Evolutionary conservation across 129 eudicot species (phyloP), one percentile per base, ranked within the genome.

Genomic region (Kitagawia praeruptora): DNA sequence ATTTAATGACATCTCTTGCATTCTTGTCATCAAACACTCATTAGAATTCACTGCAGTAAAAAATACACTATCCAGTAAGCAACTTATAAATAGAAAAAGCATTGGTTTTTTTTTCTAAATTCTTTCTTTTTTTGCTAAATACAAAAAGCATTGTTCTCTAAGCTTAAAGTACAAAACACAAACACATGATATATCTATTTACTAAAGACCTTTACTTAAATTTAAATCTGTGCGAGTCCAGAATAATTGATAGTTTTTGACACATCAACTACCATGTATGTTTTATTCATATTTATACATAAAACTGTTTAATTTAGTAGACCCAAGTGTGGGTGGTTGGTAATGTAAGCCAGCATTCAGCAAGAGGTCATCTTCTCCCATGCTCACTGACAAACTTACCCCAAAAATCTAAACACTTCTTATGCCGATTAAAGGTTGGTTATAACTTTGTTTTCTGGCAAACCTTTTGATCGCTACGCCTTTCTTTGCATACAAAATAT

Each of bases 1-100:
- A 83, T 95, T 97, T 63, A 95, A 81, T 13, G 98, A 95, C 98
- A 95, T 95, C 79, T 95, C 98, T 87, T 95, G 98, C 99, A 96
- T 96, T 78, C 99, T 96, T 80, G 99, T 96, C 89, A 96, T 82
- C 81, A 96, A 80, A 79, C 99, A 96, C 81, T 96, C 99, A 69
- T 96, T 85, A 4, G 99, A 79, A 75, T 96, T 96, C 83, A 92
- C 99, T 96, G 99, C 77, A 79, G 44, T 46, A 28, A 28, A 75
- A 75, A 75, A 31, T 31, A 31, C 34, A 31, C 34, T 31, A 31
- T 75, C 38, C 38, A 42, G 51, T 75, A 25, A 75, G 77, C 61
- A 45, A 12, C 31, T 40, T 21, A 15, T 74, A 23, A 9, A 45
- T 34, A n/a, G 3, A 8, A 74, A 21, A 63, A n/a, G 16, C 66